Evolutionary conservation across 2,329 filamentous ascomycete genomes (phyloP).

Genomic region (Beauveria caledonica): DNA sequence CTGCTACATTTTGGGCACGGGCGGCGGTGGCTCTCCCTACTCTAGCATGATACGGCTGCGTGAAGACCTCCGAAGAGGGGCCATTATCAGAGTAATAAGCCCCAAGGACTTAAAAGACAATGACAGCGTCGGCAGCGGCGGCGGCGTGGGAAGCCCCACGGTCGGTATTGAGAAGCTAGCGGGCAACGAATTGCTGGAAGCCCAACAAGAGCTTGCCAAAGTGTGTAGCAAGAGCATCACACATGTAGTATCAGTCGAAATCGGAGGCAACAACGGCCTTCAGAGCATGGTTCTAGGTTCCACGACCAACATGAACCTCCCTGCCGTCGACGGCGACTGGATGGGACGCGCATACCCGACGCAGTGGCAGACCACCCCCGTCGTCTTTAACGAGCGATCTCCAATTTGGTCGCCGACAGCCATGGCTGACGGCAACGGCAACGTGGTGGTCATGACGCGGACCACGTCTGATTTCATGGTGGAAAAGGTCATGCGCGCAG

Average conservation of each 20-base stretch:
- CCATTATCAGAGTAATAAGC: constrained; percentile 42
- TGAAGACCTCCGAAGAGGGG: constrained; percentile 41
- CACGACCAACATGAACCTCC: constrained; percentile 41
- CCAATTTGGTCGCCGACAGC: constrained; percentile 38
- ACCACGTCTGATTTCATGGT: constrained; percentile 37
- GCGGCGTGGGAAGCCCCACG: constrained; percentile 50
- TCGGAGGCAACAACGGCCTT: constrained; percentile 59
- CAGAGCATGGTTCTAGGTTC: constrained; percentile 49
- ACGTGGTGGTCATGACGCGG: constrained; percentile 40
- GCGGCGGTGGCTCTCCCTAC: constrained; percentile 50
- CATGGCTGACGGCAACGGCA: constrained; percentile 45
- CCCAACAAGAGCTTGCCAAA: constrained; percentile 45
- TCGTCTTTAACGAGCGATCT: constrained; percentile 40
- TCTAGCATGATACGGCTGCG: constrained; percentile 42
- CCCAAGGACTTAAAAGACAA: constrained; percentile 41
- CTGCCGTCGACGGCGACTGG: constrained; percentile 46
- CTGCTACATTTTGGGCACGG: constrained; percentile 54
- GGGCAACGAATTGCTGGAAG: constrained; percentile 46
- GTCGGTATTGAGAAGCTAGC: constrained; percentile 53
- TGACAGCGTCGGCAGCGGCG: constrained; percentile 46
- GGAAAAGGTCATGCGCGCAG: constrained; percentile 42
- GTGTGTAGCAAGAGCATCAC: constrained; percentile 39
- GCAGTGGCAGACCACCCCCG: constrained; percentile 47
- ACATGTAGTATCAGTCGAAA: constrained; percentile 54
- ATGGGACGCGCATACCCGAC: constrained; percentile 49